Percentiles rank a stretch among this genome's conserved stretches.
These are phyloP conservation scores for Coelastrella sp. DNA, from an alignment of 139 green algal genomes.

Conservation along the genomic window DNA sequence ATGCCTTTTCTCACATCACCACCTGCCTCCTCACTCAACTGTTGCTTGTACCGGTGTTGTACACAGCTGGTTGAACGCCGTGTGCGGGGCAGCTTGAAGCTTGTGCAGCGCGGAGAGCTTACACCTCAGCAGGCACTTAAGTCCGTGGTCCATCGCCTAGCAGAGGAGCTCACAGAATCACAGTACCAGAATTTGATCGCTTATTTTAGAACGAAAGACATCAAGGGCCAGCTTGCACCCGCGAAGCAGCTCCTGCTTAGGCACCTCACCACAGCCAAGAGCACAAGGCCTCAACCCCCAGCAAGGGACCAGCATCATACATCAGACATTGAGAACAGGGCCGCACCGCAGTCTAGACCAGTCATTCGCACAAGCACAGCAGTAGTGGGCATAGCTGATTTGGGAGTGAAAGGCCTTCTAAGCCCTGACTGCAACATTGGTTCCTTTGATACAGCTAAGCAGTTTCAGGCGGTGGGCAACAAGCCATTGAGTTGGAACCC, in stretches of 20 bases:
- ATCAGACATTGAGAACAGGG: background rate
- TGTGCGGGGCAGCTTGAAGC: background rate
- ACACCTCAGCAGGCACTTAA: conserved; percentile 24
- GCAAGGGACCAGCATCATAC: background rate
- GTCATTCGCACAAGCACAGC: background rate
- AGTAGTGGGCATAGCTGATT: background rate
- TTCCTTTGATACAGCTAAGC: background rate
- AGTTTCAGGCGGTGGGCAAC: background rate
- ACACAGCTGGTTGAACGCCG: conserved; percentile 38
- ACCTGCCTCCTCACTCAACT: too few relatives aligned
- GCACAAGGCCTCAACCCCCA: background rate
- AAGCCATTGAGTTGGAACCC: too few relatives aligned
- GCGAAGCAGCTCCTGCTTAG: conserved; percentile 37
- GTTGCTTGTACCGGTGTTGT: background rate
- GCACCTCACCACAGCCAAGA: background rate
- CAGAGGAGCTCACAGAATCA: conserved; percentile 16
- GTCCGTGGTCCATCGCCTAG: conserved; percentile 10
- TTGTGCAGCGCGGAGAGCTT: background rate
- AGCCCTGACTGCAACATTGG: background rate
- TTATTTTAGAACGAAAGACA: conserved; percentile 23
- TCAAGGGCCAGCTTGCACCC: background rate
- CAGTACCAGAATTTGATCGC: conserved; percentile 22
- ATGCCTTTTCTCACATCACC: background rate
- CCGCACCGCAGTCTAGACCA: background rate
- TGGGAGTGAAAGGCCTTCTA: background rate